phyloP scores from a whole-genome alignment of 2,329 filamentous ascomycete genomes.

The Diplodia scrobiculata region DNA sequence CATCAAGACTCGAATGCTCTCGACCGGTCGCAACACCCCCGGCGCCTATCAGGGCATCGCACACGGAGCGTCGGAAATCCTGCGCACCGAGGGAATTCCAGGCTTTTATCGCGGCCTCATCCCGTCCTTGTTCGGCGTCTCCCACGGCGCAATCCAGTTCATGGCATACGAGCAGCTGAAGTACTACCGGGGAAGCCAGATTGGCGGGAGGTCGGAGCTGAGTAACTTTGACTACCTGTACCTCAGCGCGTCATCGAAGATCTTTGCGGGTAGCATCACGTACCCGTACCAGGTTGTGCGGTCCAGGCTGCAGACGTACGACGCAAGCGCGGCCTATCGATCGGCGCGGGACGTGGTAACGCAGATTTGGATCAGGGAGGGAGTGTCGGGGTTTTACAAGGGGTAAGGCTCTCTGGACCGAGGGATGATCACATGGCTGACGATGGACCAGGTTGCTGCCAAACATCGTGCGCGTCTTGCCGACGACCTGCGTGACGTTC shows the following conservation, averaged over 20 bases:
- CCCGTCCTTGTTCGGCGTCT: constrained; percentile 81
- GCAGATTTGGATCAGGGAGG: constrained; percentile 78
- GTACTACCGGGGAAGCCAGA: constrained; percentile 56
- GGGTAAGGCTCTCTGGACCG: constrained; percentile 52
- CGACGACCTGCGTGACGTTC: constrained; percentile 95
- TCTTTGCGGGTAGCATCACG: constrained; percentile 84
- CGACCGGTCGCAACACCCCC: constrained; percentile 70
- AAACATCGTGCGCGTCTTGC: constrained; percentile 86
- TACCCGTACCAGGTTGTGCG: constrained; percentile 95
- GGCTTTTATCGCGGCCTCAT: constrained; percentile 89
- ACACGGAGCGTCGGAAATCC: constrained; percentile 68
- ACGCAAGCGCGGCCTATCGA: constrained; percentile 73
- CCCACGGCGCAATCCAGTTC: constrained; percentile 93
- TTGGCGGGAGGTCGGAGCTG: constrained; percentile 48
- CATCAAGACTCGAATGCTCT: constrained; percentile 95
- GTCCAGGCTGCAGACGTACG: constrained; percentile 84
- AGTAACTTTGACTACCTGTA: constrained; percentile 76
- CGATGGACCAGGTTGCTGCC: constrained; percentile 63
- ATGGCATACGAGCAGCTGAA: constrained; percentile 84
- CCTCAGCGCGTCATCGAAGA: constrained; percentile 78
- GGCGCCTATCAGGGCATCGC: constrained; percentile 82
- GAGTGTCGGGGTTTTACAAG: constrained; percentile 82
- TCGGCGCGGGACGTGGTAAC: constrained; percentile 70
- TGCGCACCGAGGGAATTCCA: constrained; percentile 67
- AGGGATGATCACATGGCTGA: constrained; percentile 6